phyloP scores from a whole-genome alignment of 345 rosid species.

The rapeseed (Brassica napus) region Da-Ae NC_063444.1:45672001-45672500 shows the following conservation, averaged over 20 bases:
- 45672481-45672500: constrained; percentile 82
- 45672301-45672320: constrained; percentile 63
- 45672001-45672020: background rate
- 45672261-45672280: constrained; percentile 66
- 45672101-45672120: constrained; percentile 17
- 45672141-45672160: constrained; percentile 8
- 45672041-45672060: constrained; percentile 19
- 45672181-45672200: constrained; percentile 25
- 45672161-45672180: constrained; percentile 29
- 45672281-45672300: constrained; percentile 62
- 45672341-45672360: constrained; percentile 63
- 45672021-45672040: background rate
- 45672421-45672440: constrained; percentile 50
- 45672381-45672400: constrained; percentile 56
- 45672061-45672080: constrained; percentile 29
- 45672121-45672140: constrained; percentile 12
- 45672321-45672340: constrained; percentile 60
- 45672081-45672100: constrained; percentile 1
- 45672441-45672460: constrained; percentile 50
- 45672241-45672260: constrained; percentile 39
- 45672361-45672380: constrained; percentile 62
- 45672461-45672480: constrained; percentile 66
- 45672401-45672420: constrained; percentile 81
- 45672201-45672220: constrained; percentile 35
- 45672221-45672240: constrained; percentile 18